Percentiles rank a stretch among this genome's conserved stretches.
Conservation (phyloP, 495 filamentous ascomycete species). For the Xylona heveae region DNA sequence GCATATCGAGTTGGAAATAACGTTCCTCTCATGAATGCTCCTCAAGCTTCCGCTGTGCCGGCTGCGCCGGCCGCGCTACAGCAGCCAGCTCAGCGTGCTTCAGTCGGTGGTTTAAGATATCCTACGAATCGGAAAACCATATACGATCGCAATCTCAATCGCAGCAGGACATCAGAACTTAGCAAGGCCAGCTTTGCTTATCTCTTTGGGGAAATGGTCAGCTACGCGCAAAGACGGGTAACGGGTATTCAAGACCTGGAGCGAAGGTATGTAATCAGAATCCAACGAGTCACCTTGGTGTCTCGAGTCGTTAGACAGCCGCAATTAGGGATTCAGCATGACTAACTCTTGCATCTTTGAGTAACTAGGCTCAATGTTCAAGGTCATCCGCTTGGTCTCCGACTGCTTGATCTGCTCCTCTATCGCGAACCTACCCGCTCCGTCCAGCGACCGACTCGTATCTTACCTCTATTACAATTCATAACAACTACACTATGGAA, state of each 20-base stretch:
- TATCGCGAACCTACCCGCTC: slow-evolving; percentile 48
- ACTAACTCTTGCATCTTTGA: too few relatives aligned
- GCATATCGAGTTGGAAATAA: too few relatives aligned
- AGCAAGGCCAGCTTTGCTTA: slow-evolving; percentile 89
- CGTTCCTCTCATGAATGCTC: too few relatives aligned
- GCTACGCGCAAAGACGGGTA: slow-evolving; percentile 77
- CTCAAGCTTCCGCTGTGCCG: too few relatives aligned
- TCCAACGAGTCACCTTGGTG: too few relatives aligned
- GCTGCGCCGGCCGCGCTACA: slow-evolving; percentile 17
- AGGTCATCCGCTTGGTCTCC: slow-evolving; percentile 86
- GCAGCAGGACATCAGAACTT: slow-evolving; percentile 65
- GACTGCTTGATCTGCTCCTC: slow-evolving; percentile 85
- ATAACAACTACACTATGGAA: slow-evolving; percentile 80
- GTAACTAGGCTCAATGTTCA: slow-evolving; percentile 72
- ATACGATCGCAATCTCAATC: slow-evolving; percentile 87
- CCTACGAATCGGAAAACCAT: slow-evolving; percentile 94
- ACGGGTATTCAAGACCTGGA: slow-evolving; percentile 87
- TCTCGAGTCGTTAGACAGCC: too few relatives aligned
- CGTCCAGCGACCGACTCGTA: slow-evolving; percentile 60
- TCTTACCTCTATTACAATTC: slow-evolving; percentile 83
- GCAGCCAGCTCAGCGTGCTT: slow-evolving; percentile 16
- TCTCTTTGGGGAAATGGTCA: slow-evolving; percentile 91
- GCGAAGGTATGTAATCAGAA: slow-evolving; percentile 47
- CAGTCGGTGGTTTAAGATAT: slow-evolving; percentile 56
- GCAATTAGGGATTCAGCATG: too few relatives aligned